These are phyloP conservation scores for Nothopassalora personata DNA, from an alignment of 2,329 filamentous ascomycete genomes.

Conservation along the genomic window DNA sequence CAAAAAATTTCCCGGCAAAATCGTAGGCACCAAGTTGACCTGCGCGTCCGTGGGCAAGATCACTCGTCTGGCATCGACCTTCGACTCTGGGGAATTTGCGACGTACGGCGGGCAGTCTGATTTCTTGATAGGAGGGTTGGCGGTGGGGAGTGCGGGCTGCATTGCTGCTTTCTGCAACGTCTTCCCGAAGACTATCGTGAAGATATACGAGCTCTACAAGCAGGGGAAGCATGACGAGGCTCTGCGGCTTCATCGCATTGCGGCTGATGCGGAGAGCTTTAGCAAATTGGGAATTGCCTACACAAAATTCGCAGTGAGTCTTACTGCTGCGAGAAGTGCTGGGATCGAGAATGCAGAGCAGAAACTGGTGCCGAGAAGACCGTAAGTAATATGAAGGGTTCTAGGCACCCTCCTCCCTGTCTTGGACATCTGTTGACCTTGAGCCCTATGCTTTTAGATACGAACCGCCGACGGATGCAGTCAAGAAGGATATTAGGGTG, in stretches of 20 bases:
- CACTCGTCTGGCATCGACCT: constrained; percentile 52
- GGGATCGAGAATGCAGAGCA: constrained; percentile 56
- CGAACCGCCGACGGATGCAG: constrained; percentile 40
- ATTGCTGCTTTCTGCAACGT: constrained; percentile 55
- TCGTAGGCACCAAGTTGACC: constrained; percentile 66
- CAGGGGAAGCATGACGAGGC: constrained; percentile 53
- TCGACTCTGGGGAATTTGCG: constrained; percentile 54
- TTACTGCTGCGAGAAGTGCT: constrained; percentile 54
- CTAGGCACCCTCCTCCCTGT: too few species aligned
- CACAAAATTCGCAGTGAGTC: constrained; percentile 59
- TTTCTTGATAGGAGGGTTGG: constrained; percentile 56
- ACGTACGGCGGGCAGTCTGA: constrained; percentile 69
- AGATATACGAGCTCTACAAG: constrained; percentile 55
- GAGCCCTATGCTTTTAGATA: constrained; percentile 27
- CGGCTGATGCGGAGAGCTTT: constrained; percentile 57
- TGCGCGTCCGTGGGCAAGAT: constrained; percentile 72
- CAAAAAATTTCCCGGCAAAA: constrained; percentile 49
- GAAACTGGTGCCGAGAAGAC: constrained; percentile 55
- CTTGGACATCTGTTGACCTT: too few species aligned
- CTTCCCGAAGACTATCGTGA: constrained; percentile 48
- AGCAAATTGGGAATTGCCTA: constrained; percentile 60
- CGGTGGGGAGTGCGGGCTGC: constrained; percentile 50
- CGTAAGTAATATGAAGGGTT: constrained; percentile 35
- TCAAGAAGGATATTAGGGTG: constrained; percentile 40
- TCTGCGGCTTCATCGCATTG: constrained; percentile 52